Base-by-base conservation (phyloP, 495 filamentous ascomycete genomes). In the Penicillium steckii region DNA sequence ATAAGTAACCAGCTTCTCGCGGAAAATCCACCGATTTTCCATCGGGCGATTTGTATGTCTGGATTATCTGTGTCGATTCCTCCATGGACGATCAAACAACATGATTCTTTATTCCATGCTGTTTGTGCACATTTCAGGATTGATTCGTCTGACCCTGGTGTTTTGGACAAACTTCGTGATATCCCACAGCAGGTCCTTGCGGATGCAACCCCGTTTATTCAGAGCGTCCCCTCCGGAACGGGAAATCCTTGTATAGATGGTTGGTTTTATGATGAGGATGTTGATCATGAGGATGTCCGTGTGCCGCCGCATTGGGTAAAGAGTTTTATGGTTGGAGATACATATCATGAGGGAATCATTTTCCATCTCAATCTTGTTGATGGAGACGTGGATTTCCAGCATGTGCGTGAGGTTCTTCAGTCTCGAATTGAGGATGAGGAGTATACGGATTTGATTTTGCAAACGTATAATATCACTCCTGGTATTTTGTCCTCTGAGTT, bases 1-100 rank as follows among this genome's bases (percentile, higher is more conserved):
- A 81, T 89, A 3, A 76, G 76, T 22, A 71, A 87, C 50, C 86
- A 88, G 13, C 66, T 89, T 21, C 52, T 40, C 4, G 49, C 61
- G 1, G 52, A 52, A 4, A 19, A 46, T 0, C 66, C 63, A 10
- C 50, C 66, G 0, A 13, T 41, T 4, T 69, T 69, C 33, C 53
- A 59, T 35, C 63, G 61, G 7, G 63, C 63, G 1, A 50, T 66
- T 12, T 65, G 63, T 35, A 66, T 69, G 63, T 69, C 66, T 21
- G 63, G 66, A 4, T 23, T 61, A 0, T 56, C 58, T 4, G 40
- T 52, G 2, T 26, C 59, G 3, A 67, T 67, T 27, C 63, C 64
- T 2, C 23, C 64, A 0, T 67, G 64, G 64, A 60, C 43, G 1
- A 56, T 67, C 48, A 18, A 55, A 8, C 55, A 65, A 21, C 66